These are phyloP conservation scores for Caloboletus firmus DNA, from an alignment of 1,284 basidiomycete genomes.

Conservation along the genomic window DNA sequence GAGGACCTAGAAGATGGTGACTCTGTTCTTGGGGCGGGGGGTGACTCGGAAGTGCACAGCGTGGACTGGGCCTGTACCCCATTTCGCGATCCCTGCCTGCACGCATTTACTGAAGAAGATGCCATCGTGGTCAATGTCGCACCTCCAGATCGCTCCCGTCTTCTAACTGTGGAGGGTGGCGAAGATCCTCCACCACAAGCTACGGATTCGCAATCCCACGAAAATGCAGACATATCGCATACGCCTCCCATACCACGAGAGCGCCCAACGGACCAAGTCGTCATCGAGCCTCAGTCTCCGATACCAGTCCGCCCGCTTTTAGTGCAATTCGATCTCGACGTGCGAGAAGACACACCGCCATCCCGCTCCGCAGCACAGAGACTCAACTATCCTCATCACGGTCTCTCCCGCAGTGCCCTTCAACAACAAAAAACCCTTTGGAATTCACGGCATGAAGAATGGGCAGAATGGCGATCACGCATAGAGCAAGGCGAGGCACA, in stretches of 20 bases:
- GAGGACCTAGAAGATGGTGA: constrained; percentile 1
- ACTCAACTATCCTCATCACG: constrained; percentile 44
- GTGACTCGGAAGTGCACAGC: neutral
- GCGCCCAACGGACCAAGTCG: neutral
- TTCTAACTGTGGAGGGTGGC: neutral
- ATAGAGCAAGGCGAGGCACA: constrained; percentile 12
- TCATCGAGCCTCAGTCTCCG: constrained; percentile 17
- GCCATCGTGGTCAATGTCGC: constrained; percentile 5
- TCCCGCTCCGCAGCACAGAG: constrained; percentile 16
- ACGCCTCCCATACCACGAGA: constrained; percentile 4
- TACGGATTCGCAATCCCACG: constrained; percentile 4
- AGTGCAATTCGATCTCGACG: constrained; percentile 2
- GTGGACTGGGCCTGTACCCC: constrained; percentile 15
- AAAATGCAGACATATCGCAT: neutral
- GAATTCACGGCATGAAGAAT: constrained; percentile 50
- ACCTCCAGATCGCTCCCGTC: neutral
- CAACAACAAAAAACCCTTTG: constrained; percentile 60
- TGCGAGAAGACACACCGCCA: constrained; percentile 3
- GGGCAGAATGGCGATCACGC: constrained; percentile 41
- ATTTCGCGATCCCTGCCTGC: neutral
- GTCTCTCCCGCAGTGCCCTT: constrained; percentile 58
- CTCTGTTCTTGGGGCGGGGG: neutral
- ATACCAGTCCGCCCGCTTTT: constrained; percentile 22
- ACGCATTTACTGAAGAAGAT: constrained; percentile 11
- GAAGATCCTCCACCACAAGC: constrained; percentile 4